Evolutionary conservation across 805 yeast species (phyloP), one percentile per base, ranked within the genome.

Genomic region (Tetrapisispora taiwanensis): DNA sequence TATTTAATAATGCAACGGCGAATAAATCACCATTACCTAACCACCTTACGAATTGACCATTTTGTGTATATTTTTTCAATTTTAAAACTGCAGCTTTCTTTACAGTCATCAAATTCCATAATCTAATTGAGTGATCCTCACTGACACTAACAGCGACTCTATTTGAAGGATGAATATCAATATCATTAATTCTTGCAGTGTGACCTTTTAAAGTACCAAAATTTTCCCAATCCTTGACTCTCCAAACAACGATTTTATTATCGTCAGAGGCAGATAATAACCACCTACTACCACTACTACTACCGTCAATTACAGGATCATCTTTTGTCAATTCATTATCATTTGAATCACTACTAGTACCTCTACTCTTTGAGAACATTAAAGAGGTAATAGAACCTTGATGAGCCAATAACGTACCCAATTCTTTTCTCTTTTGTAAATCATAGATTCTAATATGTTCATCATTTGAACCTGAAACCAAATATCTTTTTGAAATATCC

Each of bases 91-190:
- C 89, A 17, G 97, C 97, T 64, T 88, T 89, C 60, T 85, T 84
- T 13, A 87, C 92, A 1, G 97, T 90, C 97, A 92, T 90, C 52
- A 92, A 70, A 60, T 92, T 92, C 98, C 98, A 92, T 46, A 92
- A 71, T 57, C 90, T 72, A 31, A 92, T 73, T 7, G 95, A 83
- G 49, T 76, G 76, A 63, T 92, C 98, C 26, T 75, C 79, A 46
- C 94, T 85, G 4, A 88, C 95, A 48, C 94, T 82, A 24, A 92
- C 75, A 6, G 97, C 97, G 46, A 92, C 78, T 65, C 86, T 75
- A 13, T 95, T 95, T 3, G 87, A 72, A 15, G 95, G 94, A 63
- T 92, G 98, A 32, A 92, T 83, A 26, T 88, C 83, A 36, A 92
- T 56, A 62, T 88, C 97, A 52, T 82, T 84, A 36, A 92, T 75